Evolutionary conservation across 331 rosid genomes (phyloP), one percentile per base, ranked within the genome.

Genomic region (Saraca asoca): DNA sequence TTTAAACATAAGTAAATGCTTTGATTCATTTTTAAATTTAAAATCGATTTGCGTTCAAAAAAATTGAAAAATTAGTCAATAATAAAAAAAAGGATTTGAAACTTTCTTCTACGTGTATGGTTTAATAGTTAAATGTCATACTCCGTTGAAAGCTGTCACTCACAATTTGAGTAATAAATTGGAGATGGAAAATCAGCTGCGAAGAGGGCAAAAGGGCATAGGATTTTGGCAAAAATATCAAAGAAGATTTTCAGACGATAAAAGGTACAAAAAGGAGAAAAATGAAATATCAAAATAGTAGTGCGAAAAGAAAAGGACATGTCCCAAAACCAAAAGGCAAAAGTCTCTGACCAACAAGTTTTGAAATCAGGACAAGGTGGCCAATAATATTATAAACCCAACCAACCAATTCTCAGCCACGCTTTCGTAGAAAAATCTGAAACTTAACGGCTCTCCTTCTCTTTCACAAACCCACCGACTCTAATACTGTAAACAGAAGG

Each of bases 391-490:
- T 29, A 51, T 37, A 51, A 24, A 75, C 63, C 70, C 79, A 76
- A 74, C 79, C 73, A 75, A 82, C 81, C 51, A 69, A 76, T 61
- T 88, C 73, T 58, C 85, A 83, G 79, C 96, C 98, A 78, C 85
- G 79, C 82, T 82, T 87, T 82, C 70, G 1, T 70, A 75, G 75
- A 88, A 72, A 85, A 70, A 79, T 86, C 95, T 83, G 72, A 72
- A 74, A 51, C 57, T 76, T 57, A 44, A 71, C 73, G 73, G 60
- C 74, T 39, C 62, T 59, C 20, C 5, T 35, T 73, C 62, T 58
- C 52, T 67, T 53, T 31, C 78, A 11, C 48, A 53, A 37, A 56
- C 38, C 41, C 61, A 66, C 51, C 53, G 49, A 37, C 51, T 58
- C 74, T 39, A 42, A 49, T 58, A 49, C 43, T 29, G 46, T 37